Evolutionary conservation across 805 yeast genomes (phyloP), one percentile per base, ranked within the genome.

Genomic region (Schwanniomyces occidentalis): DNA sequence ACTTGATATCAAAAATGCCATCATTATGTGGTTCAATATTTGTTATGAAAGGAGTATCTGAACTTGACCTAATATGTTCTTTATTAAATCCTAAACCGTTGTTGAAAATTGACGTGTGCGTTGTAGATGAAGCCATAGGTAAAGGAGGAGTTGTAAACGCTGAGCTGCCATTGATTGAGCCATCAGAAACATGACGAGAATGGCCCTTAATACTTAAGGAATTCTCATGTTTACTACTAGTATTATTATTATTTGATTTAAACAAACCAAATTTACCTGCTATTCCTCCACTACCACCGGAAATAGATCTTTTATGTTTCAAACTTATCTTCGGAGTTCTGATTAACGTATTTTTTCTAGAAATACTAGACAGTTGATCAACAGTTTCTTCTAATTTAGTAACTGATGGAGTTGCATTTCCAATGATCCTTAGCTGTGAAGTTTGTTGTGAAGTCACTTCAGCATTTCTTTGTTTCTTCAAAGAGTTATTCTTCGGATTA

Each of bases 71-170:
- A 5, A 46, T 35, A 44, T 74, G 78, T 12, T 47, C 47, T 20
- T 53, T 42, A 10, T 43, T 39, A 31, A 39, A 37, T 1, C 37
- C 37, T 10, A 40, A 13, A 21, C 24, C 25, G 7, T 27, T 28
- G 15, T 24, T 27, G 27, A 34, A 34, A 9, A 27, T 29, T 18
- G 38, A 21, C 5, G 32, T 18, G 16, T 30, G 32, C 13, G 32
- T 45, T 14, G 45, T 27, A n/a, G 63, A 58, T n/a, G 57, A 42
- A 6, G 50, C 36, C 12, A 41, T 37, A 3, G 76, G 74, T 21
- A 73, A 45, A 12, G 75, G 74, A 1, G 79, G 75, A 0, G 79
- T 68, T 2, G 63, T 58, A 38, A 55, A 68, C 2, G 65, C 63
- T 8, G 65, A 61, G 9, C 58, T 56, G 13, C 37, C 49, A 27